These are phyloP conservation scores for Crucihimalaya himalaica DNA, from an alignment of 345 rosid species.

Conservation along the genomic window DNA sequence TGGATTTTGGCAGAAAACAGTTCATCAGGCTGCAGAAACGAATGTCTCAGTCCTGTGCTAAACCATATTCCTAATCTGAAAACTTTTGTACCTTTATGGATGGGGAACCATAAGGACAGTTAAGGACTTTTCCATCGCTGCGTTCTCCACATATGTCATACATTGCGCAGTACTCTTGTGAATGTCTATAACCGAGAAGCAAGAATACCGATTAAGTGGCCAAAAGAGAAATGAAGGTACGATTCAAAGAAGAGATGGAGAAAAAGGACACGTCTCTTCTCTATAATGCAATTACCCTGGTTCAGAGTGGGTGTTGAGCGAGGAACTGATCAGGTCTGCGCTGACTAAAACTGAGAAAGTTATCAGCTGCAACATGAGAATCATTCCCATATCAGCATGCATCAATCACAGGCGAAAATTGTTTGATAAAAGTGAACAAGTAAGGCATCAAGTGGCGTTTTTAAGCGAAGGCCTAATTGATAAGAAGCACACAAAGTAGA, in stretches of 20 bases:
- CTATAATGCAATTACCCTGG: not conserved
- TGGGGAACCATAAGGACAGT: slow-evolving; percentile 78
- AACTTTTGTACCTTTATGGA: slow-evolving; percentile 57
- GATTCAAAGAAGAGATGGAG: slow-evolving; percentile 18
- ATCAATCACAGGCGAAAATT: not conserved
- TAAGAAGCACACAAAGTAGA: not conserved
- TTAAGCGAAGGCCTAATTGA: not conserved
- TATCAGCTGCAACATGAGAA: slow-evolving; percentile 46
- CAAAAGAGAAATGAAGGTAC: not conserved
- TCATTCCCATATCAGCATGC: slow-evolving; percentile 12
- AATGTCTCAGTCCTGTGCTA: not conserved
- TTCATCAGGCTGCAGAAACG: slow-evolving; percentile 77
- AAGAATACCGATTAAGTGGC: slow-evolving; percentile 6
- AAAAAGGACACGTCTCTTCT: not conserved
- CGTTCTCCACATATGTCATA: slow-evolving; percentile 92
- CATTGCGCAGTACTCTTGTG: slow-evolving; percentile 87
- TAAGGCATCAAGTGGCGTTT: too few relatives aligned
- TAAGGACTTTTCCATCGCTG: slow-evolving; percentile 81
- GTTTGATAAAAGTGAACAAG: not conserved
- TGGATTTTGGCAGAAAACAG: slow-evolving; percentile 88
- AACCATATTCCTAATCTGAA: not conserved
- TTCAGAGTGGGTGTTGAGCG: slow-evolving; percentile 42
- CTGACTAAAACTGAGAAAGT: slow-evolving; percentile 35
- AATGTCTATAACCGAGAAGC: slow-evolving; percentile 57
- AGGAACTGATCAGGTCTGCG: slow-evolving; percentile 24